Evolutionary conservation across 2,329 filamentous ascomycete genomes (phyloP), one percentile per base, ranked within the genome.

Genomic region (Cytospora paraplurivora): DNA sequence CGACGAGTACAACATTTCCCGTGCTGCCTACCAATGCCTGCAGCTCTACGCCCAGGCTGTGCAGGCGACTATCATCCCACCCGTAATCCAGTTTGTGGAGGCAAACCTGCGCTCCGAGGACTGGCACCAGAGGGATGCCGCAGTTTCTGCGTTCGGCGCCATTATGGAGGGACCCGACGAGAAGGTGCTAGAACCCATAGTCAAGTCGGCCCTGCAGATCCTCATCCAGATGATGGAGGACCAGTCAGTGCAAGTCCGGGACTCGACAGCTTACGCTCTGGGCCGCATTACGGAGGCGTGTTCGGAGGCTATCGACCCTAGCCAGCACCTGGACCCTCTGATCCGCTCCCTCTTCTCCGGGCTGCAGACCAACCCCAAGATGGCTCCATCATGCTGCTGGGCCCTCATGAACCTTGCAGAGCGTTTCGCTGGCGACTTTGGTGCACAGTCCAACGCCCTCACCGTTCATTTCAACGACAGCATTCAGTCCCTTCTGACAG

Each of bases 101-200:
- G 83, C 85, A 72, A 93, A 98, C 79, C 85, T 99, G 57, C 89
- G 93, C 68, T 86, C 87, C 65, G 92, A 97, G 62, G 92, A 98
- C 77, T 99, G 95, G 95, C 93, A 96, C 76, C 86, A 88, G 76
- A 88, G 95, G 71, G 95, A 99, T 79, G 95, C 95, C 59, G 93
- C 95, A 57, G 95, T 99, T 37, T 97, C 95, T 65, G 93, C 95
- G 19, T 98, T 99, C 70, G 95, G 95, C 67, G 95, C 93, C 69
- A 98, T 99, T 71, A 97, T 99, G 93, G 95, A 99, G 74, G 95
- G 95, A 33, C 95, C 95, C 1, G 95, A 98, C 64, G 91, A 96
- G 77, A 92, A 91, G 79, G 87, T 94, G 56, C 82, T 99, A 59
- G 92, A 96, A 72, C 93, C 94, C 62, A 90, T 99, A 62, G 92